A percentile compares a stretch with the other conserved stretches of the same genome.
phyloP scores from a whole-genome alignment of 1,284 basidiomycete species.

The Trichosporon sp. region DNA sequence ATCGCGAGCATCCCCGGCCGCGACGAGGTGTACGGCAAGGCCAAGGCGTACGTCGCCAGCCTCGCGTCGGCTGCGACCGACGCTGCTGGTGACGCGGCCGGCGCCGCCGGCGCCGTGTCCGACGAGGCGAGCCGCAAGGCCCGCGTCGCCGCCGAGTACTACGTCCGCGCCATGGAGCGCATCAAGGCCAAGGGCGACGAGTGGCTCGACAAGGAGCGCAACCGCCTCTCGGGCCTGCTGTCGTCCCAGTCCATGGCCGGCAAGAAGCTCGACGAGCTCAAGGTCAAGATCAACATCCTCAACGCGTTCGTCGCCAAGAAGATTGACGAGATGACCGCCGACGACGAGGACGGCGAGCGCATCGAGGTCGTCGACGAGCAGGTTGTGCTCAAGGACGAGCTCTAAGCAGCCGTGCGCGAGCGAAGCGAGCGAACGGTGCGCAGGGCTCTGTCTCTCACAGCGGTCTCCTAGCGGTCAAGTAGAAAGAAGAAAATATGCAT shows the following conservation, averaged over 20 bases:
- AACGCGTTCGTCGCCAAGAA: slow-evolving; percentile 63
- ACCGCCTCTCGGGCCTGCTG: slow-evolving; percentile 54
- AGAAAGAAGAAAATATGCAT: neutral
- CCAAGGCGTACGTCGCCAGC: slow-evolving; percentile 42
- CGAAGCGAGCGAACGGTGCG: slow-evolving; percentile 1
- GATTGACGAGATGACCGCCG: slow-evolving; percentile 12
- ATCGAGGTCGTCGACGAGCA: neutral
- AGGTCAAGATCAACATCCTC: slow-evolving; percentile 84
- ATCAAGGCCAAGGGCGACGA: slow-evolving; percentile 64
- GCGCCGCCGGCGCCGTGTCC: too few relatives aligned
- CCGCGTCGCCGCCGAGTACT: slow-evolving; percentile 64
- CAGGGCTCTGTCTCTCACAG: too few relatives aligned
- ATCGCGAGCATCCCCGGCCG: slow-evolving; percentile 56
- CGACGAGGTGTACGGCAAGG: slow-evolving; percentile 60
- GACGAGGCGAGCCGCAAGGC: slow-evolving; percentile 30
- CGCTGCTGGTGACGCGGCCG: neutral
- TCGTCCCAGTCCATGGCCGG: slow-evolving; percentile 55
- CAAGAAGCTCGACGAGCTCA: slow-evolving; percentile 86
- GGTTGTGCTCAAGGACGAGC: neutral
- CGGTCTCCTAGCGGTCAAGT: too few relatives aligned
- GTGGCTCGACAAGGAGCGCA: slow-evolving; percentile 81
- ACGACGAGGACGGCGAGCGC: neutral
- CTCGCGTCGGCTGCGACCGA: neutral
- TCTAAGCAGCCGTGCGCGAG: neutral
- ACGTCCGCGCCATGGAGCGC: slow-evolving; percentile 88